phyloP scores from a whole-genome alignment of 768 basidiomycete species.

The Lactarius deliciosus region DNA sequence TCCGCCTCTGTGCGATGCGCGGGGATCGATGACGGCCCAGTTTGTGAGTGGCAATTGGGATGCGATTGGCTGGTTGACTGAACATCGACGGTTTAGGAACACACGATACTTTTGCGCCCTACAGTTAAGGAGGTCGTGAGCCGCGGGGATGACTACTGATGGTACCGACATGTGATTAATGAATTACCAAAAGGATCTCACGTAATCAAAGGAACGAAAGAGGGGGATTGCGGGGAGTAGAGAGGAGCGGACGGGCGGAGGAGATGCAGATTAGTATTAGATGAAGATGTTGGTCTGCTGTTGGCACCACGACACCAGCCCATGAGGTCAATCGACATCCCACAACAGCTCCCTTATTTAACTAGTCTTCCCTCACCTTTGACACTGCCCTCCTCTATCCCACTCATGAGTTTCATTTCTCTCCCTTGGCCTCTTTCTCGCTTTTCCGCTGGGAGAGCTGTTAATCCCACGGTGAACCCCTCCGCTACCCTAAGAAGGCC shows the following conservation, averaged over 20 bases:
- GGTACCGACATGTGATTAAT: not conserved
- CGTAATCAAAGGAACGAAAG: not conserved
- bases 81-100: constrained; percentile 51
- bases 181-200: not conserved
- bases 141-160: constrained; percentile 77
- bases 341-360: not conserved
- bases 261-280: constrained; percentile 1
- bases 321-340: constrained; percentile 3
- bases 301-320: not conserved
- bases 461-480: constrained; percentile 5
- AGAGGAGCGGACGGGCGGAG: not conserved
- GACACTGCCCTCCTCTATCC: not conserved
- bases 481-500: constrained; percentile 11
- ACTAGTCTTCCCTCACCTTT: not conserved
- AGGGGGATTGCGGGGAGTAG: not conserved
- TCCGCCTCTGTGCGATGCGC: constrained; percentile 85
- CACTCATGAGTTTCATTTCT: constrained; percentile 18
- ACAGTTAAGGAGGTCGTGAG: constrained; percentile 84
- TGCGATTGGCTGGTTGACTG: not conserved
- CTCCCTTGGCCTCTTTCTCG: constrained; percentile 34
- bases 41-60: constrained; percentile 50
- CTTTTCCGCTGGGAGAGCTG: constrained; percentile 14
- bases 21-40: constrained; percentile 92
- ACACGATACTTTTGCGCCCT: constrained; percentile 81
- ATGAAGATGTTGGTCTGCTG: not conserved